These are phyloP conservation scores for Lentinula guzmanii DNA, from an alignment of 768 basidiomycete species.

Conservation along the genomic window DNA sequence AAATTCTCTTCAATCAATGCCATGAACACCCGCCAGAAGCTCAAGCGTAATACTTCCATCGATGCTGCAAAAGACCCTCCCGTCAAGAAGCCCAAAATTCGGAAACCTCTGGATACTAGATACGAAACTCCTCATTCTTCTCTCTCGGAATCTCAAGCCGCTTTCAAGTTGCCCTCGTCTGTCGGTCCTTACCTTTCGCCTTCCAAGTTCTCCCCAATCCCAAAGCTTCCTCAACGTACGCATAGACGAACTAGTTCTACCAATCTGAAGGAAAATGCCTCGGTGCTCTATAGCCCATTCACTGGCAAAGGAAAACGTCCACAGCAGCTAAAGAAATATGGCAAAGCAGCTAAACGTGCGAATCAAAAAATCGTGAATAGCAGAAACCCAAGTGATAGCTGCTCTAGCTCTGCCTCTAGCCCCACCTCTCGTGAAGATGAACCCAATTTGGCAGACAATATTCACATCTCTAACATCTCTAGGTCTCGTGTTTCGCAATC, in stretches of 20 bases:
- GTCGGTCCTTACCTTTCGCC: conserved; percentile 15
- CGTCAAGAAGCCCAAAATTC: conserved; percentile 1
- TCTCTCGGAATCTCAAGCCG: conserved; percentile 18
- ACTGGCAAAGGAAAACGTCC: not conserved
- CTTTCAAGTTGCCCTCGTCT: conserved; percentile 16
- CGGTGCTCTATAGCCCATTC: not conserved
- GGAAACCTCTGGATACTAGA: conserved; percentile 3
- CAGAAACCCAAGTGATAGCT: conserved; percentile 41
- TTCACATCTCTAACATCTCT: conserved; percentile 14
- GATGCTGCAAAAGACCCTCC: not conserved
- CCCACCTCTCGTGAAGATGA: conserved; percentile 15
- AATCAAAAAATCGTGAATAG: conserved; percentile 8
- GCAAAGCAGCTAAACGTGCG: not conserved
- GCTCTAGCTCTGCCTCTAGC: conserved; percentile 34
- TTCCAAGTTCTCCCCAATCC: conserved; percentile 39
- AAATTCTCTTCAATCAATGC: not conserved
- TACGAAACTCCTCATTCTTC: conserved; percentile 19
- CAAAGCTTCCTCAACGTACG: conserved; percentile 24
- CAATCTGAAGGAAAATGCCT: conserved; percentile 15
- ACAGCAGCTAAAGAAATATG: conserved; percentile 1
- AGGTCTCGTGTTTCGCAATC: conserved; percentile 8
- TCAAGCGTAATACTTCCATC: conserved; percentile 3
- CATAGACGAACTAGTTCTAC: conserved; percentile 17
- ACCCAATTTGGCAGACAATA: conserved; percentile 32
- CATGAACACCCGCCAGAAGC: conserved; percentile 4